phyloP scores from a whole-genome alignment of 768 basidiomycete genomes.

The Lyophyllum semitale region DNA sequence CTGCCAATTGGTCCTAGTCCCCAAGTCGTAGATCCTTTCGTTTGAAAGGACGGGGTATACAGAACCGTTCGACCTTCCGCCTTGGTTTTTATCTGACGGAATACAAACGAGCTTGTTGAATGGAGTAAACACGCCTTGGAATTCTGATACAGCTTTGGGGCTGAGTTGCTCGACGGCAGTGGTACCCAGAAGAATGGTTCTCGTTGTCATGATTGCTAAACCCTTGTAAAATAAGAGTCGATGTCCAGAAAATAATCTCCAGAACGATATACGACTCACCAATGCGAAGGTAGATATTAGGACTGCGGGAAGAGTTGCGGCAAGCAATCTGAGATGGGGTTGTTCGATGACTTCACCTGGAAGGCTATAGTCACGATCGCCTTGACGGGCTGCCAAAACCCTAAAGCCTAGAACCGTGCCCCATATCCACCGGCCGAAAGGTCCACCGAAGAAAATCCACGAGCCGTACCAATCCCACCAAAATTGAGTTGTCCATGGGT shows the following conservation, averaged over 20 bases:
- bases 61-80: background rate
- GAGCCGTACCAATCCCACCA: conserved; percentile 50
- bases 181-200: conserved; percentile 30
- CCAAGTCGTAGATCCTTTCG: conserved; percentile 42
- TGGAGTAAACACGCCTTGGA: background rate
- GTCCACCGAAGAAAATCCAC: conserved; percentile 45
- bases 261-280: conserved; percentile 23
- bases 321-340: conserved; percentile 35
- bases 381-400: conserved; percentile 22
- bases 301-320: conserved; percentile 23
- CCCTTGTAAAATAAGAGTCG: conserved; percentile 18
- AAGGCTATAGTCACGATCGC: conserved; percentile 7
- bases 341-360: conserved; percentile 34
- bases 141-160: conserved; percentile 10
- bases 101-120: conserved; percentile 25
- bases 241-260: no score
- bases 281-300: conserved; percentile 37
- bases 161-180: conserved; percentile 33
- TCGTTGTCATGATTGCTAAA: conserved; percentile 27
- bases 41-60: conserved; percentile 22
- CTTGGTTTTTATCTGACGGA: conserved; percentile 7
- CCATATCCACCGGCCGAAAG: conserved; percentile 41
- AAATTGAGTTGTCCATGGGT: conserved; percentile 27
- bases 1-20: conserved; percentile 29
- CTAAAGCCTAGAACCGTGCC: conserved; percentile 38